Base-by-base conservation (phyloP, 208 protist genomes). In the Phytomonas sp. region DNA sequence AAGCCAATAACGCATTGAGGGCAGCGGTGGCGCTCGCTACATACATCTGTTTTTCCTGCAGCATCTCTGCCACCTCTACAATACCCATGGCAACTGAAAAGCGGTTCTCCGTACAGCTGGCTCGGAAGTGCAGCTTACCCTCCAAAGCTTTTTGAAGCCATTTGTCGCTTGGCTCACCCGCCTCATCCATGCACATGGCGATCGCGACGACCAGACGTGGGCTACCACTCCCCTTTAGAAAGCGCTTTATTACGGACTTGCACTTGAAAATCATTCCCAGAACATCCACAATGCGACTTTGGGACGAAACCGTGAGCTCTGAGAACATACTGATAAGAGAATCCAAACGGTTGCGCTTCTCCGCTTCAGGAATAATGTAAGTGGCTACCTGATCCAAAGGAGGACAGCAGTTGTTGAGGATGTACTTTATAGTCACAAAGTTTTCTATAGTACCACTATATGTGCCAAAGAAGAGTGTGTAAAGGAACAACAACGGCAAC, bases 141-240 rank as follows among this genome's bases (percentile, higher is more conserved):
- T 93, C 85, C 34, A 96, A 77, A 28, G 91, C 87, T 28, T 76
- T 76, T 65, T 91, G 85, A 66, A 96, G 81, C 88, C 88, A 94
- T 67, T 87, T 82, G 63, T 96, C 87, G 66, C 82, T 84, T 28
- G 77, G 66, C 69, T 96, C 86, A n/a, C 78, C 78, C 4, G 76
- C 80, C 63, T 94, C 91, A 51, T 92, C 83, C 83, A 92, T 91
- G 81, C 91, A 94, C 81, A 94, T 93, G n/a, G 87, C 88, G 43
- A 93, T 78, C 11, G 84, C 88, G 20, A 91, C 88, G n/a, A 92
- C 85, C 40, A 96, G 73, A 26, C 88, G 87, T 13, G 91, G 82
- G 72, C 88, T 92, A 51, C 86, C 80, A 64, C 86, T 87, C 66
- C 74, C 69, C 15, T 77, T 69, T 51, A 96, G 77, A 34, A 96